phyloP scores from a whole-genome alignment of 1,284 basidiomycete genomes.

The Anthracocystis walkeri region DNA sequence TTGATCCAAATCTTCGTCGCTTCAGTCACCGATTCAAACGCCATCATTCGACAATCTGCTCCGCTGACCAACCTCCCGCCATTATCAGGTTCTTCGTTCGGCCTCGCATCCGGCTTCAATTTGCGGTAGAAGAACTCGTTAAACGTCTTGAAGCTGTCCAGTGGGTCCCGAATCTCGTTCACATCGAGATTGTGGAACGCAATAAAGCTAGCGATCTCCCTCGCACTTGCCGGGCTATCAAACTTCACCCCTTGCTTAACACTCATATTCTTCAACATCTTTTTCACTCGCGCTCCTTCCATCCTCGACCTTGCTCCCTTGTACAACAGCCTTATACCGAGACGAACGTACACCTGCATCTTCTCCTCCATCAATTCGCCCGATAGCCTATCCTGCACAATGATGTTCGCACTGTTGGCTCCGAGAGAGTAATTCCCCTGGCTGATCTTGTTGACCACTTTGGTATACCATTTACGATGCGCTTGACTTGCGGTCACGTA shows the following conservation, averaged over 20 bases:
- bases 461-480: constrained; percentile 95
- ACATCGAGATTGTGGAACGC: constrained; percentile 88
- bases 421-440: constrained; percentile 87
- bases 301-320: constrained; percentile 89
- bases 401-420: constrained; percentile 92
- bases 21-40: constrained; percentile 84
- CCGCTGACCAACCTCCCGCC: constrained; percentile 82
- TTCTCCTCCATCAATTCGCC: constrained; percentile 97
- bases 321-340: constrained; percentile 92
- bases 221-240: constrained; percentile 83
- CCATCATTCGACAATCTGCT: constrained; percentile 94
- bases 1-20: constrained; percentile 97
- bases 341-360: constrained; percentile 91
- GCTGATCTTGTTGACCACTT: constrained; percentile 81
- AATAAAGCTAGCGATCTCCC: constrained; percentile 88
- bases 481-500: constrained; percentile 96
- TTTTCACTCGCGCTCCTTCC: constrained; percentile 86
- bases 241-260: constrained; percentile 96
- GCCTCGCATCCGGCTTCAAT: constrained; percentile 84
- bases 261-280: constrained; percentile 86
- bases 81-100: constrained; percentile 80
- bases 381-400: constrained; percentile 75
- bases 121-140: constrained; percentile 93
- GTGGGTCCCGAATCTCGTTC: constrained; percentile 83
- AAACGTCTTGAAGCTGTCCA: constrained; percentile 86